Evolutionary conservation across 2,329 filamentous ascomycete species (phyloP), one percentile per base, ranked within the genome.

Genomic region (Microsporum canis): DNA sequence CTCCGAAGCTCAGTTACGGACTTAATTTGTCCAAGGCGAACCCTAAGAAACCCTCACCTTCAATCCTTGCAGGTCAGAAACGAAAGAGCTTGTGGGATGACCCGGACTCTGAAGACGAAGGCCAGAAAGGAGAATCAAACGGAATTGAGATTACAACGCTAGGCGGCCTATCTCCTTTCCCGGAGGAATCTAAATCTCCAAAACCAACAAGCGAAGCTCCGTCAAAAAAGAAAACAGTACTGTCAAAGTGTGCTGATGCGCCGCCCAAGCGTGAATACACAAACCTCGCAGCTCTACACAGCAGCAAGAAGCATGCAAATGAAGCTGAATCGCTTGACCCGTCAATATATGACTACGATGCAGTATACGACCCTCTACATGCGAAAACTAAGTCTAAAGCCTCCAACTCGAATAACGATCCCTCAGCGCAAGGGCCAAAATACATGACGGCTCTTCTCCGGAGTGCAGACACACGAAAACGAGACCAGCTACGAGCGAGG

Each of bases 391-490:
- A 66, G 39, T 66, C 71, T 10, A 70, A 71, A 27, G 33, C 64
- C 23, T 61, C 66, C 4, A 63, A 63, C 3, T 62, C 59, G 8
- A 64, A 64, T 39, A 36, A 62, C 45, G 39, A 62, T 33, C 65
- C 70, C 43, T 36, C 61, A 27, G 68, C 65, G 29, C 68, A 71
- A 33, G 71, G 64, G 51, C 82, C 84, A 0, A 83, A 82, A 63
- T 86, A 86, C 71, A 86, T 87, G 77, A 77, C 77, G 56, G 78
- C 78, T 36, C 72, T 87, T 14, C 75, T 86, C 38, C 78, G 80
- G 38, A 82, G 83, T 17, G 83, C 84, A 1, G 82, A 84, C 63
- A 72, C 81, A 36, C 80, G 84, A 8, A 86, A 87, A 69, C 82
- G 84, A 57, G 84, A 86, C 67, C 82, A 84, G 64, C 71, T 84